Conservation (phyloP, 2,329 filamentous ascomycete genomes). For the Penicillium sp. region DNA sequence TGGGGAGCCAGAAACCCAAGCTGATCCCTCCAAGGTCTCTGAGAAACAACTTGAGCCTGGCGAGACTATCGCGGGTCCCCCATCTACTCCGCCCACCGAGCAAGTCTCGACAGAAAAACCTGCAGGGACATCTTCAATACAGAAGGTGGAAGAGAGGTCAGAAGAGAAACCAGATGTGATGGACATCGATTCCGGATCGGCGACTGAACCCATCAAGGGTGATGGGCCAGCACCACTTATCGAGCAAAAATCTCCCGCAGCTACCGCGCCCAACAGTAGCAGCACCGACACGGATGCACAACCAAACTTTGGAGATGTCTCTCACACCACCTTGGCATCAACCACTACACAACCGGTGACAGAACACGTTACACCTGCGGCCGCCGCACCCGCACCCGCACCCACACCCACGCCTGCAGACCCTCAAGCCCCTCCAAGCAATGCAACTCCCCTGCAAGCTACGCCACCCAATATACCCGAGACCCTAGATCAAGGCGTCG, state of each 20-base stretch:
- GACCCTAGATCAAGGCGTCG: slow-evolving; percentile 4
- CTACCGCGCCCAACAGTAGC: slow-evolving; percentile 5
- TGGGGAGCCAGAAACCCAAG: background rate
- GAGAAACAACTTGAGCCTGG: slow-evolving; percentile 12
- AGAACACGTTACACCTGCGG: slow-evolving; percentile 4
- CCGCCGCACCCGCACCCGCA: slow-evolving; percentile 3
- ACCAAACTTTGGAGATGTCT: slow-evolving; percentile 7
- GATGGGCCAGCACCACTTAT: background rate
- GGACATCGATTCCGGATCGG: slow-evolving; percentile 26
- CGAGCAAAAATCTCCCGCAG: slow-evolving; percentile 5
- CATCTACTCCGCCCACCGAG: background rate
- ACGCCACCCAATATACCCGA: slow-evolving; percentile 19
- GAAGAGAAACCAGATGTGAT: slow-evolving; percentile 20
- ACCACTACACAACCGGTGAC: background rate
- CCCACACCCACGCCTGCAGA: slow-evolving; percentile 9
- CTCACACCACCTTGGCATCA: slow-evolving; percentile 10
- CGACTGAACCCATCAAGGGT: slow-evolving; percentile 12
- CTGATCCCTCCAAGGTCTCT: background rate
- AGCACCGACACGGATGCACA: slow-evolving; percentile 14
- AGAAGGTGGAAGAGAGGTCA: slow-evolving; percentile 4
- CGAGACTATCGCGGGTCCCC: slow-evolving; percentile 7
- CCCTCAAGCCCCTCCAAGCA: slow-evolving; percentile 13
- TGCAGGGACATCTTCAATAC: background rate
- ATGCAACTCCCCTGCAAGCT: slow-evolving; percentile 19
- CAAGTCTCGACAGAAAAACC: background rate